Percentiles rank a stretch among this genome's conserved stretches.
These are phyloP conservation scores for Kazachstania bromeliacearum DNA, from an alignment of 805 yeast genomes.

Conservation along the genomic window DNA sequence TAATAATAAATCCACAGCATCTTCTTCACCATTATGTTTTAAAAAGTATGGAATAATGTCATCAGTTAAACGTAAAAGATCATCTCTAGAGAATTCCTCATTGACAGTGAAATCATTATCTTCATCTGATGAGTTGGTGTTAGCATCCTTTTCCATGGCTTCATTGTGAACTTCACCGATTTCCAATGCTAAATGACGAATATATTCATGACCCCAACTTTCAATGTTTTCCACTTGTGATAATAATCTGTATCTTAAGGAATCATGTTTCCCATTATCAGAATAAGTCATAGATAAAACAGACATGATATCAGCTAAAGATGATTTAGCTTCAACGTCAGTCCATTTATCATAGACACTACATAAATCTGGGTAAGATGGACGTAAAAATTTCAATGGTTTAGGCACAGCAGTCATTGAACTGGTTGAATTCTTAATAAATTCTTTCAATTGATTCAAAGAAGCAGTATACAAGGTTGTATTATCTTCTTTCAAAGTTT, in stretches of 20 bases:
- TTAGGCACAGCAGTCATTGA: slow-evolving; percentile 99
- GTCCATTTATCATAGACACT: slow-evolving; percentile 63
- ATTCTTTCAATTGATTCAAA: slow-evolving; percentile 61
- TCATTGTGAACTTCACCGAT: slow-evolving; percentile 78
- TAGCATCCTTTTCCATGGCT: slow-evolving; percentile 13
- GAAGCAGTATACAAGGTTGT: slow-evolving; percentile 42
- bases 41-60: slow-evolving; percentile 82
- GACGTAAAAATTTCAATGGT: slow-evolving; percentile 90
- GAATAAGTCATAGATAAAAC: slow-evolving; percentile 93
- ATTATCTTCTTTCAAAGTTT: slow-evolving; percentile 53
- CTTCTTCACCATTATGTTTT: slow-evolving; percentile 95
- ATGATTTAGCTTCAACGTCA: slow-evolving; percentile 36
- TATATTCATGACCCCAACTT: slow-evolving; percentile 97
- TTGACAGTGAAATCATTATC: slow-evolving; percentile 2
- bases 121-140: slow-evolving; percentile 5
- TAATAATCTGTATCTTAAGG: slow-evolving; percentile 67
- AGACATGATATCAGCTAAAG: slow-evolving; percentile 81
- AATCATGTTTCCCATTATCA: slow-evolving; percentile 68
- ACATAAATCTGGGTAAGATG: slow-evolving; percentile 65
- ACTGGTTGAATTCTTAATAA: slow-evolving; percentile 85
- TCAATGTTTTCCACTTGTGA: slow-evolving; percentile 50
- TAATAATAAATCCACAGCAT: slow-evolving; percentile 86
- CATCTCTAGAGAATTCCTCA: slow-evolving; percentile 27
- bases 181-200: slow-evolving; percentile 91
- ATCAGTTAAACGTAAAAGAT: slow-evolving; percentile 56